phyloP scores from a whole-genome alignment of 2,329 filamentous ascomycete genomes.

The Madurella mycetomatis region DNA sequence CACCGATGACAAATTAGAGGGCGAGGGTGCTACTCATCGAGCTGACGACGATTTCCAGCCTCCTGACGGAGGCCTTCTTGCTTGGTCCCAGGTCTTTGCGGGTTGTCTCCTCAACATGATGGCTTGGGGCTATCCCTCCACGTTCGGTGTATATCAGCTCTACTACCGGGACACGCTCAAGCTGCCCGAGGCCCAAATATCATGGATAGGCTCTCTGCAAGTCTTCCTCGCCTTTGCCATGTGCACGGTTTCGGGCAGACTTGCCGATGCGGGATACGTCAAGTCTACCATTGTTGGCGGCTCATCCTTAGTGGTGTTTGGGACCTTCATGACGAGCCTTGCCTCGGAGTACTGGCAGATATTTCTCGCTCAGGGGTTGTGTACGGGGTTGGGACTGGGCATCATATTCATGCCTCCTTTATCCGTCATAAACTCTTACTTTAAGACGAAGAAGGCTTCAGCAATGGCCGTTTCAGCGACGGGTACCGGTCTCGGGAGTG shows the following conservation, averaged over 20 bases:
- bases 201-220: conserved; percentile 50
- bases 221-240: conserved; percentile 47
- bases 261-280: conserved; percentile 48
- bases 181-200: conserved; percentile 35
- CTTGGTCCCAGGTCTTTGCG: conserved; percentile 49
- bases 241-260: conserved; percentile 44
- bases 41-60: conserved; percentile 20
- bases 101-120: conserved; percentile 45
- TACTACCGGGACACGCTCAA: conserved; percentile 38
- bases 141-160: conserved; percentile 47
- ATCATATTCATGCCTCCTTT: conserved; percentile 51
- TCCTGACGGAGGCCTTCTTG: conserved; percentile 44
- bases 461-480: conserved; percentile 57
- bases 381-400: conserved; percentile 51
- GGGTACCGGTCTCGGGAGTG: conserved; percentile 58
- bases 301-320: conserved; percentile 40
- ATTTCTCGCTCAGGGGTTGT: conserved; percentile 50
- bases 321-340: conserved; percentile 46
- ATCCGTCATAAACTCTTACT: conserved; percentile 54
- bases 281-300: conserved; percentile 39
- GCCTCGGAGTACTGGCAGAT: conserved; percentile 48
- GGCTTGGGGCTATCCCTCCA: conserved; percentile 47
- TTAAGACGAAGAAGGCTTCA: conserved; percentile 50
- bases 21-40: background rate
- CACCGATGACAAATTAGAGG: background rate